These are phyloP conservation scores for Vitis rupestris DNA, from an alignment of 164 flowering plant species.

Conservation along the genomic window DNA sequence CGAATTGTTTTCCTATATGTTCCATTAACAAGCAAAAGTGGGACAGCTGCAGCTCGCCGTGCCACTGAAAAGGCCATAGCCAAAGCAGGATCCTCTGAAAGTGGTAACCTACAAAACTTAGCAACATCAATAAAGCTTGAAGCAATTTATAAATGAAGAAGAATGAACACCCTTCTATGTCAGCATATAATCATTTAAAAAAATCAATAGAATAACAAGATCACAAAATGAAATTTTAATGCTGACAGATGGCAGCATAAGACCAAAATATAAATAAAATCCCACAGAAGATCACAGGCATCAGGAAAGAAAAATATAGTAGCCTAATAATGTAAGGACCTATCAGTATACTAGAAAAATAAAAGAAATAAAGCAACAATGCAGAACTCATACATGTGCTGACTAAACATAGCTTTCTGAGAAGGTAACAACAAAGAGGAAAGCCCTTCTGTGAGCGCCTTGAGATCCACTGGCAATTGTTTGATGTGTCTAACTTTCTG, in stretches of 20 bases:
- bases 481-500: constrained; percentile 67
- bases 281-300: background rate
- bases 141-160: background rate
- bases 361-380: background rate
- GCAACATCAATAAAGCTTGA: constrained; percentile 7
- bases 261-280: background rate
- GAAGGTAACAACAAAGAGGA: constrained; percentile 79
- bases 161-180: background rate
- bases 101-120: constrained; percentile 59
- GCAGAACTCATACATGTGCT: constrained; percentile 53
- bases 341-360: background rate
- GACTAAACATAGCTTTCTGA: constrained; percentile 67
- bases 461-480: constrained; percentile 79
- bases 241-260: background rate
- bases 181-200: background rate
- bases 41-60: constrained; percentile 93
- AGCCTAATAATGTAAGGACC: background rate
- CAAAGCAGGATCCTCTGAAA: constrained; percentile 96
- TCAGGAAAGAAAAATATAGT: background rate
- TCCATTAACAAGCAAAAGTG: constrained; percentile 88
- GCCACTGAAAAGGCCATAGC: constrained; percentile 99
- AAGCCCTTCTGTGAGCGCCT: constrained; percentile 73
- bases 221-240: background rate
- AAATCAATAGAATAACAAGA: background rate
- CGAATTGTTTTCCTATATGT: constrained; percentile 80